Evolutionary conservation across 352 stramenopile species (phyloP).

Genomic region (Globisporangium nagaii): DNA sequence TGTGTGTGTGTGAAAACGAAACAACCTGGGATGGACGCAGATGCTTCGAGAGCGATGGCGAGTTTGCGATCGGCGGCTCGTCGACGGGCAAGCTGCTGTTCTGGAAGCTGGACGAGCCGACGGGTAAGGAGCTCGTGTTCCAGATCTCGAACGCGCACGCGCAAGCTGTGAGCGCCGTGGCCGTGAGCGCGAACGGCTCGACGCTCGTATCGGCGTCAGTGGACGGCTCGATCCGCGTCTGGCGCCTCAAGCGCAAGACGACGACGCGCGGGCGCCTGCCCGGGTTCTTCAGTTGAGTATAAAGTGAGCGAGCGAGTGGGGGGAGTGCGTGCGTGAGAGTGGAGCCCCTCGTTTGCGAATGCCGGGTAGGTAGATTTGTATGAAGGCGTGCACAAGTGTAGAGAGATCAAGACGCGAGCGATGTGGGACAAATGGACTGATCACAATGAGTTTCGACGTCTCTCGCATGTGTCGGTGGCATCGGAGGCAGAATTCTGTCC

Average conservation of each 20-base stretch:
- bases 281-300: slow-evolving; percentile 55
- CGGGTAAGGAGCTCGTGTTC: slow-evolving; percentile 55
- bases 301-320: no score
- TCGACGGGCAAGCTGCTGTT: slow-evolving; percentile 73
- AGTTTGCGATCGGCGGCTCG: slow-evolving; percentile 70
- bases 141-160: slow-evolving; percentile 70
- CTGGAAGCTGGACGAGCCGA: slow-evolving; percentile 78
- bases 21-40: no score
- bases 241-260: slow-evolving; percentile 64
- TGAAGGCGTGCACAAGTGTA: no score
- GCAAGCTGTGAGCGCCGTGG: slow-evolving; percentile 55
- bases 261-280: slow-evolving; percentile 38
- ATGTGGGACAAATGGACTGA: no score
- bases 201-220: slow-evolving; percentile 49
- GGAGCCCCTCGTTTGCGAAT: no score
- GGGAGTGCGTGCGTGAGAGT: no score
- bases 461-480: no score
- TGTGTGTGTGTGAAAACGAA: neutral
- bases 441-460: no score
- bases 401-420: no score
- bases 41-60: slow-evolving; percentile 74
- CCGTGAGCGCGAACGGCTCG: slow-evolving; percentile 52
- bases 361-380: no score
- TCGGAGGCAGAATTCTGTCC: no score
- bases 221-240: slow-evolving; percentile 73